Base-by-base conservation (phyloP, 2,329 filamentous ascomycete genomes). In the Penicillium expansum region DNA sequence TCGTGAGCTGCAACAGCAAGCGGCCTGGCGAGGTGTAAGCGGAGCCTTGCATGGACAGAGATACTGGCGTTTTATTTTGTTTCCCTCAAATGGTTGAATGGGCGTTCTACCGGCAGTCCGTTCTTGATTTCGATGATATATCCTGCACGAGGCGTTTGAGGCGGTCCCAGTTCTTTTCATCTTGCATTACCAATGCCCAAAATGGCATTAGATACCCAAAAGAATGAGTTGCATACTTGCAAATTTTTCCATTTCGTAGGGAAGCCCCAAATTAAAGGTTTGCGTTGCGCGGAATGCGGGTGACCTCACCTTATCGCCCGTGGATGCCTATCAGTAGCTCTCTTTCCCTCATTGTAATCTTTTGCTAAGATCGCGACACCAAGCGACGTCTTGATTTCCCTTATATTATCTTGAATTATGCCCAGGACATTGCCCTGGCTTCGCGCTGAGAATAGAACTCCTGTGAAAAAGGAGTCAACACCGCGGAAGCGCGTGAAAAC, bases 1-100 rank as follows among this genome's bases (percentile, higher is more conserved):
- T 99, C 66, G 94, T 99, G 48, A 95, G 91, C 77, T 97, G 93
- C 77, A 96, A 95, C 71, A 92, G 92, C 65, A 97, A 97, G 82
- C 83, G 85, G 61, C 86, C 85, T 49, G 85, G 85, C 10, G 85
- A 88, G 71, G 70, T 57, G 42, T 77, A 63, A 64, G 22, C 20
- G 24, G 22, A 14, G 8, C 11, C 27, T 37, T 33, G 5, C 6
- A 18, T 41, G 44, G 27, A 14, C 38, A 38, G 38, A 49, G n/a
- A 42, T 51, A 47, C 32, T 35, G 60, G 63, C 62, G 59, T 62
- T 64, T 38, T 11, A 38, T 38, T 20, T 52, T 51, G 47, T 47
- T 30, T 50, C 52, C 48, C 47, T 55, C 45, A 14, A 52, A 39
- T 44, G 58, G 45, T 54, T 43, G 48, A 27, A 49, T 55, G 20